Evolutionary conservation across 345 rosid genomes (phyloP), one percentile per base, ranked within the genome.

Genomic region (Rhodamnia argentea): DNA sequence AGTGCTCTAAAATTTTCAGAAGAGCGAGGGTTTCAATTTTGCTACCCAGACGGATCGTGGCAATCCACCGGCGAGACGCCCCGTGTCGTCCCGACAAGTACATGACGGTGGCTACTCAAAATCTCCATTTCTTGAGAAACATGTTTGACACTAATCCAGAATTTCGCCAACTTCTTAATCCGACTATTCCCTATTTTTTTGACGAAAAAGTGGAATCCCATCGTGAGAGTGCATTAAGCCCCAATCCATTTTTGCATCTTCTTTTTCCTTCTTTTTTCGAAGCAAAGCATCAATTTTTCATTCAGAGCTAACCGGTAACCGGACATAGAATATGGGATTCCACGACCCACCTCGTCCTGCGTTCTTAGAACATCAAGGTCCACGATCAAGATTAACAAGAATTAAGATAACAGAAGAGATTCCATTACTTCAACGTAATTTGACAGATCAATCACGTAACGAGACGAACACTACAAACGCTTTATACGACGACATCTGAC

Each of bases 111-210:
- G 44, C 78, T 64, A 24, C 47, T 32, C 6, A 5, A 9, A 4
- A 18, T 64, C 24, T 64, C 24, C 16, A 32, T 32, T 32, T 32
- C 13, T 29, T 64, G 5, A 64, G 1, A 64, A 32, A 9, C 4
- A 1, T 2, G 13, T 0, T 32, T 4, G 24, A 16, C 23, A 32
- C 2, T 20, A 3, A 32, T 16, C 23, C 3, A 2, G 16, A 32
- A 32, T 32, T 70, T 32, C 13, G 18, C 1, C 8, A 32, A 32
- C 1, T 16, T 8, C 16, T 15, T 32, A 4, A 32, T 18, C 37
- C 4, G 44, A 64, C 78, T 16, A 32, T 64, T 29, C 13, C 20
- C 42, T 8, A 1, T 2, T 29, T 2, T 29, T 29, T 7, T 6
- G 4, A 15, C 3, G 3, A 4, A 64, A 29, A 29, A 64, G 23